These are phyloP conservation scores for Saccharata proteae DNA, from an alignment of 2,329 filamentous ascomycete species.

Conservation along the genomic window DNA sequence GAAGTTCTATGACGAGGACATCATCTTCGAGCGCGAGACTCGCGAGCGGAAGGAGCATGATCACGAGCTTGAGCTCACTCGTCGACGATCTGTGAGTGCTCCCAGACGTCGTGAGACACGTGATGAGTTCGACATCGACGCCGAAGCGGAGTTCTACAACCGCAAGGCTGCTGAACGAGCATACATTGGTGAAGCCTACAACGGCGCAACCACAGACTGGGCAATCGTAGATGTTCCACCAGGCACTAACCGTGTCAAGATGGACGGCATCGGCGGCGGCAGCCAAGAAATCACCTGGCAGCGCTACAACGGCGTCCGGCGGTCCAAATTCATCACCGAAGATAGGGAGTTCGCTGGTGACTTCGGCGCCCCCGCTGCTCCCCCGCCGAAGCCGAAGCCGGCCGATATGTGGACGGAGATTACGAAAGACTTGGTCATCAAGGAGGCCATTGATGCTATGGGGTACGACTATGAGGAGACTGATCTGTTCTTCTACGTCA, in stretches of 20 bases:
- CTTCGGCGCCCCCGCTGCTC: slow-evolving; percentile 22
- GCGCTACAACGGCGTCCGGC: slow-evolving; percentile 64
- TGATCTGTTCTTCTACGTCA: slow-evolving; percentile 79
- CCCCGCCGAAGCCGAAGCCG: slow-evolving; percentile 22
- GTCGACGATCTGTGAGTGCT: slow-evolving; percentile 27
- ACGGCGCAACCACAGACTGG: slow-evolving; percentile 67
- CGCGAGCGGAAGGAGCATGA: slow-evolving; percentile 15
- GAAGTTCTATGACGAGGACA: slow-evolving; percentile 49
- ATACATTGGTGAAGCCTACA: slow-evolving; percentile 59
- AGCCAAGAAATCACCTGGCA: slow-evolving; percentile 67
- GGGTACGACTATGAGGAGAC: slow-evolving; percentile 90
- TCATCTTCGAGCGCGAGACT: slow-evolving; percentile 48
- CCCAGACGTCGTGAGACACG: slow-evolving; percentile 36
- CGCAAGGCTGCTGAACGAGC: slow-evolving; percentile 58
- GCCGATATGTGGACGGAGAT: slow-evolving; percentile 85
- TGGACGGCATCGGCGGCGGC: slow-evolving; percentile 69
- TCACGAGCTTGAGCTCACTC: slow-evolving; percentile 18
- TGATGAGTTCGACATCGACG: slow-evolving; percentile 35
- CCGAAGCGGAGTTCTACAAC: slow-evolving; percentile 50
- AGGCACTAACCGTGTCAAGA: slow-evolving; percentile 67
- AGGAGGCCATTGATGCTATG: slow-evolving; percentile 72
- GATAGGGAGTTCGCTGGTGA: slow-evolving; percentile 39
- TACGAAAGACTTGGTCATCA: slow-evolving; percentile 78
- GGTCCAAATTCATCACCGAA: slow-evolving; percentile 62
- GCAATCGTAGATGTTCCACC: slow-evolving; percentile 73